Percentiles rank a stretch among this genome's conserved stretches.
Evolutionary conservation across 768 basidiomycete genomes (phyloP).

Genomic region (Naganishia randhawae): DNA sequence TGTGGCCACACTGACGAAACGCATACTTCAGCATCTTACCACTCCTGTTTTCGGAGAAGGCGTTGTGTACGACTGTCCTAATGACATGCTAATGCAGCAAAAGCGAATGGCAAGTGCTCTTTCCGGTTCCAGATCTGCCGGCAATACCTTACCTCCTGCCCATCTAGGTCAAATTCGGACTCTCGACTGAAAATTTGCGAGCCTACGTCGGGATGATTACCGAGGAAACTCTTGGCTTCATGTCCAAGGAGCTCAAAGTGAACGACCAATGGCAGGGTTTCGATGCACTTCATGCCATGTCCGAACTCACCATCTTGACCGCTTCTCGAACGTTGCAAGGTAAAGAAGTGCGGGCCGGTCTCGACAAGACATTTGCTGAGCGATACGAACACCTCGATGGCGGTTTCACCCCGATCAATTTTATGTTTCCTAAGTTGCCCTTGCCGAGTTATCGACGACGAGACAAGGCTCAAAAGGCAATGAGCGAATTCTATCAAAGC

Average conservation of each 20-base stretch:
- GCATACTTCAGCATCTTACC: constrained; percentile 69
- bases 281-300: constrained; percentile 66
- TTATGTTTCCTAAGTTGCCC: constrained; percentile 89
- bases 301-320: constrained; percentile 90
- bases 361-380: constrained; percentile 81
- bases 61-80: constrained; percentile 95
- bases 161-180: constrained; percentile 73
- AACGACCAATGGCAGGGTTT: constrained; percentile 50
- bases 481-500: constrained; percentile 86
- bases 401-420: constrained; percentile 93
- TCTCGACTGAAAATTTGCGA: constrained; percentile 85
- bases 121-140: neutral
- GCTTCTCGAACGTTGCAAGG: constrained; percentile 92
- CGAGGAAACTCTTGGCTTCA: constrained; percentile 65
- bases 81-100: constrained; percentile 96
- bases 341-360: constrained; percentile 69
- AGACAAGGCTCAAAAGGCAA: constrained; percentile 83
- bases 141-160: constrained; percentile 22
- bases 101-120: constrained; percentile 69
- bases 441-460: constrained; percentile 82
- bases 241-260: constrained; percentile 66
- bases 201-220: constrained; percentile 72
- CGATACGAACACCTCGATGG: constrained; percentile 85
- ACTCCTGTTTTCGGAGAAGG: constrained; percentile 95
- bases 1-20: neutral